Evolutionary conservation across 768 basidiomycete species (phyloP).

Genomic region (Pulveroboletus sp.): DNA sequence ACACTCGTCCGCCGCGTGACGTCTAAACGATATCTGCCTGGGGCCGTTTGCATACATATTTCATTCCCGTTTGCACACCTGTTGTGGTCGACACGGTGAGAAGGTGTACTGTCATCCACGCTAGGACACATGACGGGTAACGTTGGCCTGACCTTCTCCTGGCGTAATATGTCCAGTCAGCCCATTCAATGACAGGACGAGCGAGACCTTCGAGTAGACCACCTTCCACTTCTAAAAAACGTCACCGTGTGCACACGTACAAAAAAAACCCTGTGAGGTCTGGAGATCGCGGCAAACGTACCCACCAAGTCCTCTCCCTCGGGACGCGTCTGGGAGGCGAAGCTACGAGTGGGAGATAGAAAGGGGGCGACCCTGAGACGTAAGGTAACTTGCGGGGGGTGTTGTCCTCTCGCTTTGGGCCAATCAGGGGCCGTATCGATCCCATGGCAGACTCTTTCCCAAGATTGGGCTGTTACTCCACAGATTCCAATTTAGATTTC

Average conservation of each 20-base stretch:
- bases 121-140: neutral
- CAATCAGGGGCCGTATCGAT: slow-evolving; percentile 3
- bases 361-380: neutral
- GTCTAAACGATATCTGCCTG: neutral
- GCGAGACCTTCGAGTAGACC: too few species aligned
- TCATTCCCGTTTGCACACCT: slow-evolving; percentile 9
- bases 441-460: neutral
- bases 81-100: neutral
- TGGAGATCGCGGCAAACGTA: neutral
- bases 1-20: neutral
- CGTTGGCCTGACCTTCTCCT: slow-evolving; percentile 2
- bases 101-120: neutral
- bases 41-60: neutral
- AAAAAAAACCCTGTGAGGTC: neutral
- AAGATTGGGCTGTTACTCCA: slow-evolving; percentile 1
- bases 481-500: neutral
- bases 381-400: neutral
- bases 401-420: neutral
- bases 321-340: neutral
- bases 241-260: slow-evolving; percentile 7
- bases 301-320: neutral
- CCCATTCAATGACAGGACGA: neutral
- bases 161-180: neutral
- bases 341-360: neutral
- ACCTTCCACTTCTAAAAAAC: neutral